Evolutionary conservation across 352 stramenopile species (phyloP).

Genomic region (Pythium angustatum): DNA sequence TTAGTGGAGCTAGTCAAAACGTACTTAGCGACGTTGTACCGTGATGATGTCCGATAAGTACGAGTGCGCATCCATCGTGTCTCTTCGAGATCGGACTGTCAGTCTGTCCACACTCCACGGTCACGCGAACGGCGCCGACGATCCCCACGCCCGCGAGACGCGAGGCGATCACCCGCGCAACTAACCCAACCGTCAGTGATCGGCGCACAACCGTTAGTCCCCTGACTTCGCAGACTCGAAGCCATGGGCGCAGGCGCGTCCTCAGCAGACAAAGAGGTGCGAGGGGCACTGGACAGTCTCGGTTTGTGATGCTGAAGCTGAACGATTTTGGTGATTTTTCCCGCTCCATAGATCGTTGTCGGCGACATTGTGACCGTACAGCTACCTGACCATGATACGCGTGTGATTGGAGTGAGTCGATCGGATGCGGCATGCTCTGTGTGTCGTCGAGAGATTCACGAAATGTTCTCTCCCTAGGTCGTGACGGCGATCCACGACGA

Average conservation of each 20-base stretch:
- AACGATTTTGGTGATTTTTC: too few species aligned
- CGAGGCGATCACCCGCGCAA: too few species aligned
- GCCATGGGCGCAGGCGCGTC: slow-evolving; percentile 28
- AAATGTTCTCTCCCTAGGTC: slow-evolving; percentile 33
- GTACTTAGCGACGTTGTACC: background rate
- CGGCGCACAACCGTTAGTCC: too few species aligned
- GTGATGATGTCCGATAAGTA: too few species aligned
- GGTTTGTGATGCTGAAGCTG: too few species aligned
- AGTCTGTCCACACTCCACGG: background rate
- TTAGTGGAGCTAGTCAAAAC: background rate
- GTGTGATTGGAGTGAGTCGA: slow-evolving; percentile 50
- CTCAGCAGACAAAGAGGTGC: slow-evolving; percentile 27
- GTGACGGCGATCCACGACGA: slow-evolving; percentile 49
- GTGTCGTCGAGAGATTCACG: too few species aligned
- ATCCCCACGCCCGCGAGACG: too few species aligned
- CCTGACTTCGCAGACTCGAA: background rate
- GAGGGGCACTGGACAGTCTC: background rate
- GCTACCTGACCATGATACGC: slow-evolving; percentile 45
- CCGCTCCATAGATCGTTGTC: slow-evolving; percentile 56
- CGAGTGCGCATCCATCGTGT: background rate
- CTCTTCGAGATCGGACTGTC: slow-evolving; percentile 1
- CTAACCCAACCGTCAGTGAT: too few species aligned
- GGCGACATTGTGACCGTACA: slow-evolving; percentile 62
- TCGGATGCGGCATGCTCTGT: too few species aligned
- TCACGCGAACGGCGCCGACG: too few species aligned